Conservation (phyloP, 2,329 filamentous ascomycete genomes). For the Chaetomium olivaceum region DNA sequence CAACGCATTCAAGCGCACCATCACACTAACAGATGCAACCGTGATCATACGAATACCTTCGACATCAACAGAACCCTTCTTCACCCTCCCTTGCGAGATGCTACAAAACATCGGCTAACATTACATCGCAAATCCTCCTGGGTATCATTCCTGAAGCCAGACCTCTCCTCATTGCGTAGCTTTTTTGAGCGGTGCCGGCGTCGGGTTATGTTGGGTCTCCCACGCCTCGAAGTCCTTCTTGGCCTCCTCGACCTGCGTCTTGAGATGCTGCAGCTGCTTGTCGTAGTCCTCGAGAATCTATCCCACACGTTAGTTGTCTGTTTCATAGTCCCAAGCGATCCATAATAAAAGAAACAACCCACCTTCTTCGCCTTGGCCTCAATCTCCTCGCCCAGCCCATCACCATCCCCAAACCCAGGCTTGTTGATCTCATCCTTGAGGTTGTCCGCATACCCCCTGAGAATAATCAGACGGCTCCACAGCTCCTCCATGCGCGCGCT, state of each 20-base stretch:
- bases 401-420: slow-evolving; percentile 57
- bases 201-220: slow-evolving; percentile 52
- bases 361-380: slow-evolving; percentile 75
- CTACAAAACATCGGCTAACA: neutral
- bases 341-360: slow-evolving; percentile 31
- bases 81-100: neutral
- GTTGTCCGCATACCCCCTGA: slow-evolving; percentile 71
- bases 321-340: slow-evolving; percentile 18
- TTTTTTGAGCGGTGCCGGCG: slow-evolving; percentile 36
- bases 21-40: neutral
- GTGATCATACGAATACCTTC: neutral
- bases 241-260: slow-evolving; percentile 67
- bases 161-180: neutral
- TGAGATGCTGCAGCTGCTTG: slow-evolving; percentile 74
- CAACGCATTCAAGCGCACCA: neutral
- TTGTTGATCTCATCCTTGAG: slow-evolving; percentile 74
- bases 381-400: slow-evolving; percentile 67
- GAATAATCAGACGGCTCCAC: slow-evolving; percentile 76
- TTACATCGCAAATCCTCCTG: slow-evolving; percentile 2
- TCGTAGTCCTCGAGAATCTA: slow-evolving; percentile 81
- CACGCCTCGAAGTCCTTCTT: slow-evolving; percentile 58
- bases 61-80: neutral
- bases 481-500: slow-evolving; percentile 78
- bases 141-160: slow-evolving; percentile 17
- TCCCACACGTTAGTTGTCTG: slow-evolving; percentile 27